These are phyloP conservation scores for Neonectria neomacrospora DNA, from an alignment of 2,329 filamentous ascomycete species.

Conservation along the genomic window DNA sequence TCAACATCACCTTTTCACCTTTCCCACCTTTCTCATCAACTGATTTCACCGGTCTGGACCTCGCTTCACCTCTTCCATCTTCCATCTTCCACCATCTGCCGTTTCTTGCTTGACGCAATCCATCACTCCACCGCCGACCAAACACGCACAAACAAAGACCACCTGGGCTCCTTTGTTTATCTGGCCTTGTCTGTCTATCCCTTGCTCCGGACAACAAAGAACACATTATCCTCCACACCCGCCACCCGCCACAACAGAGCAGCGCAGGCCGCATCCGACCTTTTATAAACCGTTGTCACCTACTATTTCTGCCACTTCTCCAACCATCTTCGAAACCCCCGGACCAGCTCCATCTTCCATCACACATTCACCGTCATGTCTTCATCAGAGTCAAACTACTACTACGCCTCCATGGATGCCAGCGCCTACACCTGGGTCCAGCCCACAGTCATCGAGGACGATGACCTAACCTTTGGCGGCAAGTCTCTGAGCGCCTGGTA, in stretches of 20 bases:
- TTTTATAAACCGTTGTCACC: not conserved
- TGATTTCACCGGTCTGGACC: slow-evolving; percentile 25
- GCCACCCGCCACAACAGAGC: slow-evolving; percentile 7
- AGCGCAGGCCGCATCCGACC: slow-evolving; percentile 26
- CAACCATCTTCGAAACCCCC: not conserved
- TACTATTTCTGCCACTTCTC: not conserved
- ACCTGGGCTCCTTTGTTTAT: slow-evolving; percentile 34
- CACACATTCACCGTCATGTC: slow-evolving; percentile 30
- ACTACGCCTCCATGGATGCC: slow-evolving; percentile 50
- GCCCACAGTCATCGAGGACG: slow-evolving; percentile 68
- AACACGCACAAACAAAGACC: slow-evolving; percentile 16
- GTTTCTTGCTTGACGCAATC: slow-evolving; percentile 39
- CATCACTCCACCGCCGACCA: slow-evolving; percentile 23
- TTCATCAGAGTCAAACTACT: slow-evolving; percentile 45
- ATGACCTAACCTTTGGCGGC: slow-evolving; percentile 69
- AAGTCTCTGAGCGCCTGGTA: slow-evolving; percentile 70
- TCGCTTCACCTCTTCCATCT: slow-evolving; percentile 4
- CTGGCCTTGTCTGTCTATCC: slow-evolving; percentile 34
- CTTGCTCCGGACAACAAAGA: slow-evolving; percentile 34
- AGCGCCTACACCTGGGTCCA: slow-evolving; percentile 59
- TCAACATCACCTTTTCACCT: slow-evolving; percentile 12
- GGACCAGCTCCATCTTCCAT: not conserved
- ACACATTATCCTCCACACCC: not conserved
- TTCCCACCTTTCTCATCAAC: slow-evolving; percentile 4
- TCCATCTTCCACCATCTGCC: slow-evolving; percentile 3